Evolutionary conservation across 2,329 filamentous ascomycete genomes (phyloP).

Genomic region (Phaeoacremonium minimum): DNA sequence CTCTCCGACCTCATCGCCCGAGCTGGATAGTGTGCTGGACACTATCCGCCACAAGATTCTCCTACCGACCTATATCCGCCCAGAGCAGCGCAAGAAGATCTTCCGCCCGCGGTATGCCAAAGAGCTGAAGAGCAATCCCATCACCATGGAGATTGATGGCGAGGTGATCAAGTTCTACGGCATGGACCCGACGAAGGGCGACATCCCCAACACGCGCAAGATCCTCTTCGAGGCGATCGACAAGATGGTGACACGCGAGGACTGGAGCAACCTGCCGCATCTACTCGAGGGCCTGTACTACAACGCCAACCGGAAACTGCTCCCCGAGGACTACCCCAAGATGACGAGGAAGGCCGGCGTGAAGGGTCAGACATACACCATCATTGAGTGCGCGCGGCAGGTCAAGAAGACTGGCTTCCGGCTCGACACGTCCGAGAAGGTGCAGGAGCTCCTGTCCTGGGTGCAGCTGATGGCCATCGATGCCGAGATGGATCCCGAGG

Average conservation of each 20-base stretch:
- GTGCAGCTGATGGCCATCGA: slow-evolving; percentile 37
- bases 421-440: slow-evolving; percentile 34
- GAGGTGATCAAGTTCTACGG: slow-evolving; percentile 47
- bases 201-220: slow-evolving; percentile 36
- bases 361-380: slow-evolving; percentile 34
- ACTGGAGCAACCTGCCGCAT: slow-evolving; percentile 48
- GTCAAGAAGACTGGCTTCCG: slow-evolving; percentile 39
- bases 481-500: slow-evolving; percentile 23
- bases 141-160: slow-evolving; percentile 55
- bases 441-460: slow-evolving; percentile 30
- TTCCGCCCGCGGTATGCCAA: slow-evolving; percentile 40
- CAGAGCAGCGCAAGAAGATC: slow-evolving; percentile 48
- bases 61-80: slow-evolving; percentile 55
- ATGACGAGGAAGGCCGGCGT: slow-evolving; percentile 35
- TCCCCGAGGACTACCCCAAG: slow-evolving; percentile 24
- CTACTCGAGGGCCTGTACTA: slow-evolving; percentile 44
- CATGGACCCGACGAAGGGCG: slow-evolving; percentile 32
- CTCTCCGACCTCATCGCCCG: slow-evolving; percentile 42
- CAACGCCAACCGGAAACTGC: slow-evolving; percentile 34
- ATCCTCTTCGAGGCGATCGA: slow-evolving; percentile 31
- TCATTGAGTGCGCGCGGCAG: slow-evolving; percentile 47
- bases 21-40: slow-evolving; percentile 49
- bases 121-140: slow-evolving; percentile 48
- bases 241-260: slow-evolving; percentile 41
- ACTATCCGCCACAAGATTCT: slow-evolving; percentile 55